Evolutionary conservation across 768 basidiomycete genomes (phyloP), one percentile per base, ranked within the genome.

Genomic region (Suillus weaverae): DNA sequence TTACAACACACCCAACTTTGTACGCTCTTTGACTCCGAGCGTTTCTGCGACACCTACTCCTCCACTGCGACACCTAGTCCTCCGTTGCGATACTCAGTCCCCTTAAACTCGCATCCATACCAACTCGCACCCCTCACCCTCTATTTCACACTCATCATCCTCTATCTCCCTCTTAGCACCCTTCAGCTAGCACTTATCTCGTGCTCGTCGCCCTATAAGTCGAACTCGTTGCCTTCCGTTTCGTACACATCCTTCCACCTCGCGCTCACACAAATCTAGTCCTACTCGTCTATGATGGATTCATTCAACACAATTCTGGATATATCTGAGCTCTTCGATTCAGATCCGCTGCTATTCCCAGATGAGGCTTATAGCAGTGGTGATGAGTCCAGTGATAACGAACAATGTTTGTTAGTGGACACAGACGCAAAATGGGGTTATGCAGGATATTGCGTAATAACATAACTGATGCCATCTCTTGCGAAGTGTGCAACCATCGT

Each of bases 381-480:
- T n/a, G 64, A 64, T 5, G 64, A 46, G n/a, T 44, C 43, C 43
- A 44, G 43, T 11, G 43, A 44, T 44, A 20, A 20, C 10, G 55
- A 51, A 18, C 35, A 3, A 50, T 18, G 10, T 22, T 59, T 61
- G 5, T 43, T 65, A 11, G 67, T 65, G 41, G 59, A 53, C 61
- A 69, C 14, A 71, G 68, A 32, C 66, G 20, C 13, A 61, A 69
- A 63, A 62, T 68, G 43, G 64, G 62, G 26, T 48, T 64, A 64
- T 38, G 16, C 22, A 32, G 64, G 60, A 11, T 64, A 36, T 46
- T 64, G 64, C 41, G 7, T 62, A 5, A 51, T 64, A 44, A 22
- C 50, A 33, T 64, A 33, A 51, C 13, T n/a, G 14, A 11, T 54
- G 36, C 11, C 18, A 8, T 30, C 13, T 54, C 4, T 54, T 22